These are phyloP conservation scores for Cardamine occulta DNA, from an alignment of 345 rosid genomes.

Conservation along the genomic window DNA sequence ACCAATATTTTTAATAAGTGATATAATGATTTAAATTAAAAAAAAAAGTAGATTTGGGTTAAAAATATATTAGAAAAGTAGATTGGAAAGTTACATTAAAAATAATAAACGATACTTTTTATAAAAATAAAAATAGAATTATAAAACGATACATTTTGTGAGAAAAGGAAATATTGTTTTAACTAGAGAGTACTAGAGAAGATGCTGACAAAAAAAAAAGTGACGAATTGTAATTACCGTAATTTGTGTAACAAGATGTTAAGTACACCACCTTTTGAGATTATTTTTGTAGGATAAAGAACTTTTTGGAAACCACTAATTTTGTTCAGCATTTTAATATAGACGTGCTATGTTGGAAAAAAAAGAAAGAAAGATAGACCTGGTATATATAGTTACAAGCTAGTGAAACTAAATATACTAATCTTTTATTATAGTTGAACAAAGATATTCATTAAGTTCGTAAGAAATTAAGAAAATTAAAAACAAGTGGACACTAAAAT, in stretches of 20 bases:
- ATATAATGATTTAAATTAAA: no score
- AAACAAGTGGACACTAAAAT: slow-evolving; percentile 12
- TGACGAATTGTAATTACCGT: neutral
- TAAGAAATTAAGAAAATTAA: neutral
- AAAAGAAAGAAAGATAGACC: neutral
- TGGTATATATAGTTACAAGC: neutral
- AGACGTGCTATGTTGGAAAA: neutral
- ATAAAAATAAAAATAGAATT: no score
- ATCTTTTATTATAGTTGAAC: slow-evolving; percentile 4
- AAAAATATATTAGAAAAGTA: no score
- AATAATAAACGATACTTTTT: no score
- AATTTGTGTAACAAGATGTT: neutral
- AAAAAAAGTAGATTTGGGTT: no score
- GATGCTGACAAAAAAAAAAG: neutral
- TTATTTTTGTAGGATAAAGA: neutral
- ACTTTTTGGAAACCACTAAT: slow-evolving; percentile 8
- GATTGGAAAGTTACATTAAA: no score
- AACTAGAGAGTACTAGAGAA: neutral
- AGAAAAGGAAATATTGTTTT: neutral
- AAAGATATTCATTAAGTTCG: neutral
- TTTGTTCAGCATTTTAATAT: neutral
- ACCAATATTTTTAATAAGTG: no score
- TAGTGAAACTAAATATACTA: slow-evolving; percentile 8
- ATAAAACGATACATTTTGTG: no score
- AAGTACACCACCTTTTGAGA: slow-evolving; percentile 20